Base-by-base conservation (phyloP, 345 rosid species). In the Linum trigynum region DNA sequence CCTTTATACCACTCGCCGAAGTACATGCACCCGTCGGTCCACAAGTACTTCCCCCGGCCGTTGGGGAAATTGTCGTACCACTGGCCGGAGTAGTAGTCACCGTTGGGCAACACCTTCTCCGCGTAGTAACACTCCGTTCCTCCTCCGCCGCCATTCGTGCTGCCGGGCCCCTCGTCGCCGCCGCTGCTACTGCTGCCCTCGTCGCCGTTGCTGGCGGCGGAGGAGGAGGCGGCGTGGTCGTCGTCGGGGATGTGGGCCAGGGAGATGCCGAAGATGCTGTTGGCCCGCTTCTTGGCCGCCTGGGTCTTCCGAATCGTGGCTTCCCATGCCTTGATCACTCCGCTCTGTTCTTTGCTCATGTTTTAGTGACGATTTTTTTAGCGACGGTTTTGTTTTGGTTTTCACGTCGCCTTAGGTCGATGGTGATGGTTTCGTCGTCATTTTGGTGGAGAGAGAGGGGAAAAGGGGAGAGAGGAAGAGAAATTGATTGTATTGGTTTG, bases 1-100 rank as follows among this genome's bases (percentile, higher is more conserved):
- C 99, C 97, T 55, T 73, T 57, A 53, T 43, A 65, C 99, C 99
- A 94, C 48, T 91, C 95, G 32, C 99, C 99, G 3, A 86, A 80
- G 61, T 94, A 94, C 92, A 89, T 85, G 69, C 95, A 94, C 37
- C 97, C 96, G 67, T 94, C 99, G 35, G 84, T 82, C 99, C 99
- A 94, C 0, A 88, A 78, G 66, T 82, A 88, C 71, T 90, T 88
- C 15, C 99, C 97, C 3, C 83, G 79, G 9, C 97, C 96, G 65
- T 90, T 88, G 2, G 99, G 97, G 61, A 81, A 78, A 58, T 71
- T 65, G 15, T 81, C 95, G 50, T 74, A 59, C 92, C 95, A 90
- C 59, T 78, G 81, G 32, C 97, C 99, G 1, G 91, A 86, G 83
- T 90, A 94, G 74, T 86, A 88, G 59, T 94, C 99, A 0, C 96